A percentile compares a stretch with the other conserved stretches of the same genome.
These are phyloP conservation scores for Tanacetum coccineum DNA, from an alignment of 129 eudicot species.

Conservation along the genomic window DNA sequence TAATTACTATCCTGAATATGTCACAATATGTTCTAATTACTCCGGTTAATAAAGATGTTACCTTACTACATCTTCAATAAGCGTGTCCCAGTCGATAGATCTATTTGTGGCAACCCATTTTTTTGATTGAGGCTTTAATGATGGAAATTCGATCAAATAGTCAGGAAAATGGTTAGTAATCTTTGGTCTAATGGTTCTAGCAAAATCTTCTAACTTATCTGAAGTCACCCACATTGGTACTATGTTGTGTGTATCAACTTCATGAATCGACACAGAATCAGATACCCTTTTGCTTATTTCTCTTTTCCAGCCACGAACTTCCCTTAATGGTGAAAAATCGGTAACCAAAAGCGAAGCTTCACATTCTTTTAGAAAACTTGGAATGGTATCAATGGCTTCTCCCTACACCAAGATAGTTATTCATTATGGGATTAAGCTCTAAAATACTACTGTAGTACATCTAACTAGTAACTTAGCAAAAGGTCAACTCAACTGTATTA, in stretches of 20 bases:
- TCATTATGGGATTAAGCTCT: neutral
- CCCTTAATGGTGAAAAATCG: conserved; percentile 84
- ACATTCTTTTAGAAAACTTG: conserved; percentile 61
- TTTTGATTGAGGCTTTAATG: conserved; percentile 37
- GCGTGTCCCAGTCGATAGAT: conserved; percentile 59
- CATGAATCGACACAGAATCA: conserved; percentile 75
- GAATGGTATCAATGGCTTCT: conserved; percentile 85
- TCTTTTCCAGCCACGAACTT: conserved; percentile 75
- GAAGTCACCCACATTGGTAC: conserved; percentile 91
- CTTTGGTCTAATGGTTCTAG: conserved; percentile 79
- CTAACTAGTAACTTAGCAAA: neutral
- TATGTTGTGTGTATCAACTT: conserved; percentile 95
- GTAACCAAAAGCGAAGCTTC: conserved; percentile 93
- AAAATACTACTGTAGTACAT: neutral
- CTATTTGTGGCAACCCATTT: conserved; percentile 43
- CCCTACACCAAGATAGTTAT: conserved; percentile 46
- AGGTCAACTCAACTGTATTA: neutral
- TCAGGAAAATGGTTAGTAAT: conserved; percentile 70
- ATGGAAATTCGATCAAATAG: conserved; percentile 74
- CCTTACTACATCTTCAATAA: conserved; percentile 59
- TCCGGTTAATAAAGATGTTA: neutral
- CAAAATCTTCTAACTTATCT: conserved; percentile 72
- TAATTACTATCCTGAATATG: neutral
- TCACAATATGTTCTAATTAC: neutral
- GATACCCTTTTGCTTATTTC: conserved; percentile 56